Percentiles rank a stretch among this genome's conserved stretches.
These are phyloP conservation scores for Carex parvula DNA, from an alignment of 176 grass and related monocot species.

Conservation along the genomic window DNA sequence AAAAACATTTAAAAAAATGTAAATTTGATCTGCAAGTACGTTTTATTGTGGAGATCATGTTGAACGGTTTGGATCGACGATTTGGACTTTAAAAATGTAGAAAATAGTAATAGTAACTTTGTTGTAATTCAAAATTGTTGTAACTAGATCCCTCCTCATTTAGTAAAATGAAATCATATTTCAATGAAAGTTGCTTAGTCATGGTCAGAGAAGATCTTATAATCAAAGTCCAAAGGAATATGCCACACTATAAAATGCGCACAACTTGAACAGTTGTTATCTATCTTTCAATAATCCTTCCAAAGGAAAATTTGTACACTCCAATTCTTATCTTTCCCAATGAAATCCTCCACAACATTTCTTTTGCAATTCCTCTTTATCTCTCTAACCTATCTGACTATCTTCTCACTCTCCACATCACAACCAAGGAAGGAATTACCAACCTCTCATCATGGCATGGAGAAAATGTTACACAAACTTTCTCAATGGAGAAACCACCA, in stretches of 20 bases:
- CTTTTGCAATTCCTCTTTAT: constrained; percentile 18
- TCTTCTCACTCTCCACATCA: constrained; percentile 23
- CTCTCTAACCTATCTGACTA: constrained; percentile 21
- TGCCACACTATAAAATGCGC: constrained; percentile 2
- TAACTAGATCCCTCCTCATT: too few species aligned
- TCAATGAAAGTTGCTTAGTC: background rate
- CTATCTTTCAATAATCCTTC: background rate
- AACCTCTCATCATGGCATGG: constrained; percentile 20
- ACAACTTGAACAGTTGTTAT: background rate
- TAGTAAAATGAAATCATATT: too few species aligned
- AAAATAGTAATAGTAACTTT: too few species aligned
- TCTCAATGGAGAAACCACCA: constrained; percentile 44
- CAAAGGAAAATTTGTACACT: background rate
- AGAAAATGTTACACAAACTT: constrained; percentile 25
- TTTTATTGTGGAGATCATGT: too few species aligned
- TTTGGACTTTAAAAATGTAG: too few species aligned
- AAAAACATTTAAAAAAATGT: too few species aligned
- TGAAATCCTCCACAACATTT: constrained; percentile 11
- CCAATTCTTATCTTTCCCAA: background rate
- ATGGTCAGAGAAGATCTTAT: background rate
- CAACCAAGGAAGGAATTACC: constrained; percentile 24
- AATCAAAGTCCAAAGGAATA: background rate
- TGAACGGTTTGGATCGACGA: too few species aligned
- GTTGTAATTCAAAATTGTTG: too few species aligned
- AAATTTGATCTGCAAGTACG: too few species aligned